A percentile compares a stretch with the other conserved stretches of the same genome.
Conservation (phyloP, 106 monocot species). For the Dendrobium catenatum region DNA sequence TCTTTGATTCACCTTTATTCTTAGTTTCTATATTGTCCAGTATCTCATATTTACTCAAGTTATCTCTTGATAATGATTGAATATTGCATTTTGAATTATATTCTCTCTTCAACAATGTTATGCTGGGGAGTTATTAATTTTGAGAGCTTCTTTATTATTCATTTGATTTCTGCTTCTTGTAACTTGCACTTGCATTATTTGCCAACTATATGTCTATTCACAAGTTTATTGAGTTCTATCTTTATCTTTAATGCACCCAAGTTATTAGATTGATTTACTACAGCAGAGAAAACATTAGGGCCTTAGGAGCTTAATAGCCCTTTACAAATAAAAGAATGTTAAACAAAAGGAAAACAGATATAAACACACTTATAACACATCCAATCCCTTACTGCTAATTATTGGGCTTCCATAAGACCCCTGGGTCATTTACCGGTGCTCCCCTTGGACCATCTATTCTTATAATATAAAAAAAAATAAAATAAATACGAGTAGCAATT, state of each 20-base stretch:
- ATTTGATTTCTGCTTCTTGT: neutral
- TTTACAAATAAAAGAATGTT: no score
- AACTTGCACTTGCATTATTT: conserved; percentile 1
- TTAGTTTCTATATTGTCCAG: neutral
- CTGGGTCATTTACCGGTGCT: no score
- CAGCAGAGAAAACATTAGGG: neutral
- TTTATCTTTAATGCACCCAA: neutral
- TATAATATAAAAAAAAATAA: no score
- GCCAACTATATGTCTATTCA: neutral
- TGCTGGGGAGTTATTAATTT: neutral
- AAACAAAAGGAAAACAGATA: no score
- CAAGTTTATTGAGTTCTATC: neutral
- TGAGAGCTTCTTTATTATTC: neutral
- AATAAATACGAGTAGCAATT: no score
- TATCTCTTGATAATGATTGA: neutral
- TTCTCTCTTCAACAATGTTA: neutral
- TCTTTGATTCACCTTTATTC: neutral
- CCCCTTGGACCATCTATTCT: no score
- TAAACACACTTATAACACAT: no score
- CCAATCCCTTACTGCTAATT: no score
- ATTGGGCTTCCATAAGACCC: no score
- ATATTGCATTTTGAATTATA: neutral
- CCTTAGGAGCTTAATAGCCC: no score
- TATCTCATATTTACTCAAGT: neutral
- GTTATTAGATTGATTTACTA: neutral